Conservation (phyloP, 306 rosid genomes). For the Fragaria vesca region DNA sequence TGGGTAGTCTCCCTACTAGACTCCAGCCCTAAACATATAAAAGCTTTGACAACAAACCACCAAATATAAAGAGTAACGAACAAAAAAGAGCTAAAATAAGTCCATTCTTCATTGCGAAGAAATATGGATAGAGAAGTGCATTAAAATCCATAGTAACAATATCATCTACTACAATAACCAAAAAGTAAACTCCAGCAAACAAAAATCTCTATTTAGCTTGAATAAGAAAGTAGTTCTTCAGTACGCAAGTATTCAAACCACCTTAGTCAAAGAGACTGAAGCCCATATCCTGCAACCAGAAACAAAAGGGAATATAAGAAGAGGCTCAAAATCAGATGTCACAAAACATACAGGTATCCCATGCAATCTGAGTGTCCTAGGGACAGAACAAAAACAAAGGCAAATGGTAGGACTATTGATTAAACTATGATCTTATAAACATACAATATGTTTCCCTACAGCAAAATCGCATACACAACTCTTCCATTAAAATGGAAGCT, state of each 20-base stretch:
- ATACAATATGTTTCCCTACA: not conserved
- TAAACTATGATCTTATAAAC: not conserved
- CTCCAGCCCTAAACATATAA: too few species aligned
- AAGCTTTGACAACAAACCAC: not conserved
- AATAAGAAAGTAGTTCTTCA: not conserved
- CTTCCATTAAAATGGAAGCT: not conserved
- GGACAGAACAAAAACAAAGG: not conserved
- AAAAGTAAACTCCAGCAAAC: not conserved
- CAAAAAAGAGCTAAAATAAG: not conserved
- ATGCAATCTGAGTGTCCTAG: not conserved
- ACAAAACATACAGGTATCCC: not conserved
- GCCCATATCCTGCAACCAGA: slow-evolving; percentile 70
- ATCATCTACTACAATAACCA: not conserved
- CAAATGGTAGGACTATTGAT: not conserved
- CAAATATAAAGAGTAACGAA: not conserved
- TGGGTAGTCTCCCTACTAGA: not conserved
- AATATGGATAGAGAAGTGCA: not conserved
- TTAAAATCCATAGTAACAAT: not conserved
- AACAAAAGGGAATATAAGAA: slow-evolving; percentile 10
- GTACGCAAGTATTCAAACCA: not conserved
- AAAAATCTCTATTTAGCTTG: slow-evolving; percentile 8
- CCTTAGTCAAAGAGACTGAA: slow-evolving; percentile 79
- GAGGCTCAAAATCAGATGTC: slow-evolving; percentile 2
- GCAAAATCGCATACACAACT: not conserved
- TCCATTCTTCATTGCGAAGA: not conserved